Evolutionary conservation across 2,329 filamentous ascomycete genomes (phyloP).

Genomic region (Colletotrichum chlorophyti): DNA sequence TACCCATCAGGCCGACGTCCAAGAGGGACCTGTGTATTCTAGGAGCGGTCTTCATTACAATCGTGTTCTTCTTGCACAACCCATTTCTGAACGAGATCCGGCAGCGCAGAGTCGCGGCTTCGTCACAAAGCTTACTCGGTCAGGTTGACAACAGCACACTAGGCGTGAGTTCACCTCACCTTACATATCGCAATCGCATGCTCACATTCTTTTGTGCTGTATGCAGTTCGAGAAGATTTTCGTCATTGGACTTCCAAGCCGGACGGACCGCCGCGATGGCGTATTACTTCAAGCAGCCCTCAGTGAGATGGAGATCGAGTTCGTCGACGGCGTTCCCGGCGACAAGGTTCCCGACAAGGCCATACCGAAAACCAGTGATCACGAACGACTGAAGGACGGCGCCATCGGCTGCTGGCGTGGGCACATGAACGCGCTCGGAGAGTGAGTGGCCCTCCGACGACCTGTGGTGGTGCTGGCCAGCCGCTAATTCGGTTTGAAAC

Average conservation of each 20-base stretch:
- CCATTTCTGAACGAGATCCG: slow-evolving; percentile 9
- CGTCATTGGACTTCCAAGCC: slow-evolving; percentile 56
- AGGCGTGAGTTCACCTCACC: background rate
- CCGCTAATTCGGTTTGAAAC: background rate
- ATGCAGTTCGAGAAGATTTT: slow-evolving; percentile 63
- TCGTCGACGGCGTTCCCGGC: slow-evolving; percentile 52
- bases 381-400: slow-evolving; percentile 35
- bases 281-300: slow-evolving; percentile 54
- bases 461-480: background rate
- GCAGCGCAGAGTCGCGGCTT: background rate
- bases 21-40: slow-evolving; percentile 7
- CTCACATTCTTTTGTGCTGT: background rate
- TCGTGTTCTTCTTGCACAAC: background rate
- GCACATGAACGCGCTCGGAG: slow-evolving; percentile 45
- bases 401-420: slow-evolving; percentile 45
- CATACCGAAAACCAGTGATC: slow-evolving; percentile 40
- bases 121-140: background rate
- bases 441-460: slow-evolving; percentile 31
- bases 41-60: background rate
- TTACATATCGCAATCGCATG: no score
- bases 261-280: slow-evolving; percentile 58
- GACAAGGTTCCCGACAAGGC: slow-evolving; percentile 45
- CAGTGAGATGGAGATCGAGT: slow-evolving; percentile 51
- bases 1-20: slow-evolving; percentile 8
- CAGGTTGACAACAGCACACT: slow-evolving; percentile 15